These are phyloP conservation scores for Sapria himalayana DNA, from an alignment of 345 rosid genomes.

Conservation along the genomic window DNA sequence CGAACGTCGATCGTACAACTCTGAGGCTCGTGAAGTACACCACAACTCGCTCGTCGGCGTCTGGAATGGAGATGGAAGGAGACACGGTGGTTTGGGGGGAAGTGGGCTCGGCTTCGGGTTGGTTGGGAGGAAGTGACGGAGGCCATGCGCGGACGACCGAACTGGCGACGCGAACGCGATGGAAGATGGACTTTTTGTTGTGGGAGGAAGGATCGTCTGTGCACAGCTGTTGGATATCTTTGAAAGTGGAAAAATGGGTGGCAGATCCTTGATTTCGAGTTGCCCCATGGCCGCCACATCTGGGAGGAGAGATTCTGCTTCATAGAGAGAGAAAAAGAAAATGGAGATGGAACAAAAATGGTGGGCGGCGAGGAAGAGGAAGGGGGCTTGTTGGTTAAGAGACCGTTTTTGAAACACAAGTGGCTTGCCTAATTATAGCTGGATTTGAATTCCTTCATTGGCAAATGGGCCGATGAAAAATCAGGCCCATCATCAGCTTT, in stretches of 20 bases:
- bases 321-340: not conserved
- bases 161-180: constrained; percentile 32
- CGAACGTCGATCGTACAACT: constrained; percentile 63
- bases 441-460: too few species aligned
- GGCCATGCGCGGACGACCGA: constrained; percentile 28
- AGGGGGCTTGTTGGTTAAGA: not conserved
- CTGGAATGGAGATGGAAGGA: constrained; percentile 17
- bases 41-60: constrained; percentile 38
- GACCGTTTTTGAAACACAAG: too few species aligned
- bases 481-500: too few species aligned
- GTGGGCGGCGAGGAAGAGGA: not conserved
- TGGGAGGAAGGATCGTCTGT: constrained; percentile 19
- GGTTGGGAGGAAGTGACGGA: constrained; percentile 6
- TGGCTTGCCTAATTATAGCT: too few species aligned
- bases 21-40: constrained; percentile 71
- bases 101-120: constrained; percentile 5
- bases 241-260: constrained; percentile 63
- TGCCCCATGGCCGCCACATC: constrained; percentile 85
- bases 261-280: constrained; percentile 36
- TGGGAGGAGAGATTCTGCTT: constrained; percentile 11
- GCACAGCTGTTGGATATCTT: constrained; percentile 41
- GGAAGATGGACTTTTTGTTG: constrained; percentile 22
- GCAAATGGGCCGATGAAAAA: too few species aligned
- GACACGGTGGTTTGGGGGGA: constrained; percentile 3
- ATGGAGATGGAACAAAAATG: not conserved